These are phyloP conservation scores for Raffaelea deltoideospora DNA, from an alignment of 2,329 filamentous ascomycete species.

Conservation along the genomic window DNA sequence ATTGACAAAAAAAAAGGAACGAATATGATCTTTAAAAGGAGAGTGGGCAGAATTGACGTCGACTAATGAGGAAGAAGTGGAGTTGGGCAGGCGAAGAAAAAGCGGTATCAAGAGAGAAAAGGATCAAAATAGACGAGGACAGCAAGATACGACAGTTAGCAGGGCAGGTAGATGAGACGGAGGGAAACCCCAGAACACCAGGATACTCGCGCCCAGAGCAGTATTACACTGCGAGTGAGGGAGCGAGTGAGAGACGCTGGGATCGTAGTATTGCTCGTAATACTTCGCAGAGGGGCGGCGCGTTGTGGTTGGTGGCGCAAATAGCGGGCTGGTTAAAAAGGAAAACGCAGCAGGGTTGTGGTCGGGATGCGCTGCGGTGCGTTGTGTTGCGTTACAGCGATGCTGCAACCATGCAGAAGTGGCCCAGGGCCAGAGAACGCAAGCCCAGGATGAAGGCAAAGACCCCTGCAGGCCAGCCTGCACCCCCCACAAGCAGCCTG, in stretches of 20 bases:
- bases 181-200: no score
- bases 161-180: no score
- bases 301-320: conserved; percentile 7
- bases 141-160: not conserved
- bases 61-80: not conserved
- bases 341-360: not conserved
- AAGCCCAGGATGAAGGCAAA: conserved; percentile 4
- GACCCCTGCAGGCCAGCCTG: conserved; percentile 1
- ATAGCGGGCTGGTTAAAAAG: conserved; percentile 1
- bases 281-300: no score
- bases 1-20: not conserved
- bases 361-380: not conserved
- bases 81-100: not conserved
- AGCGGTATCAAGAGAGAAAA: not conserved
- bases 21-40: no score
- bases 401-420: conserved; percentile 1
- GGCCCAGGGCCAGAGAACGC: not conserved
- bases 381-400: conserved; percentile 1
- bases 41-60: no score
- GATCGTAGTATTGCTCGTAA: no score
- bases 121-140: not conserved
- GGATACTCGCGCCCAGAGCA: no score
- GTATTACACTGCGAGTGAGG: no score
- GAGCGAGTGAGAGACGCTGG: no score
- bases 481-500: no score